Conservation (phyloP, 331 rosid species). For the Telfairia occidentalis region DNA sequence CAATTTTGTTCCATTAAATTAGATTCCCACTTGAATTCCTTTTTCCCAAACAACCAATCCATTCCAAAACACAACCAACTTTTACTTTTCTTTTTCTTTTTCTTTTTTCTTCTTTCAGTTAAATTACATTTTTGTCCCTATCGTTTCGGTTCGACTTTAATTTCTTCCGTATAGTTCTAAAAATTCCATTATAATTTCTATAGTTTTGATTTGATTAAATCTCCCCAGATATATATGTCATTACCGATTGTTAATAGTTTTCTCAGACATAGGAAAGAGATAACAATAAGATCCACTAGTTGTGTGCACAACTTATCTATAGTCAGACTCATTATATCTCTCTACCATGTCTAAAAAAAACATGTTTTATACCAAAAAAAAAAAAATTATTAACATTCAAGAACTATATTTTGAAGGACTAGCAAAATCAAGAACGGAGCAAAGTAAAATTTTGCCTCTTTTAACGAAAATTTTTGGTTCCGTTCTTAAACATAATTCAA, state of each 20-base stretch:
- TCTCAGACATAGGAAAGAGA: too few species aligned
- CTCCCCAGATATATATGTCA: too few species aligned
- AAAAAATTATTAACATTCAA: not conserved
- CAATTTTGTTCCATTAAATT: not conserved
- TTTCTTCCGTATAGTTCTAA: not conserved
- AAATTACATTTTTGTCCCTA: not conserved
- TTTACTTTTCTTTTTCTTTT: not conserved
- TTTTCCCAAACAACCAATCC: not conserved
- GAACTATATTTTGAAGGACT: not conserved
- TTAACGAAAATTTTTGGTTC: too few species aligned
- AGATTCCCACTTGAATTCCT: constrained; percentile 5
- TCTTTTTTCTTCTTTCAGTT: not conserved
- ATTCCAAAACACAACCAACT: not conserved
- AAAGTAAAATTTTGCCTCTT: too few species aligned
- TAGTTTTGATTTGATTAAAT: too few species aligned
- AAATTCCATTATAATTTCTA: not conserved
- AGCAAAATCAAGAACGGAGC: too few species aligned
- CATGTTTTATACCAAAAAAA: not conserved
- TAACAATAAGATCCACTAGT: too few species aligned
- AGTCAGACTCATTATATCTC: not conserved
- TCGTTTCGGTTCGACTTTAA: not conserved
- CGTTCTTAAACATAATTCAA: too few species aligned
- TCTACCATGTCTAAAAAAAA: not conserved
- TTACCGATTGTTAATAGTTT: too few species aligned
- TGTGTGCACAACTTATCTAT: too few species aligned